Percentiles rank a stretch among this genome's conserved stretches.
Evolutionary conservation across 495 filamentous ascomycete genomes (phyloP).

Genomic region (Podospora pseudopauciseta): DNA sequence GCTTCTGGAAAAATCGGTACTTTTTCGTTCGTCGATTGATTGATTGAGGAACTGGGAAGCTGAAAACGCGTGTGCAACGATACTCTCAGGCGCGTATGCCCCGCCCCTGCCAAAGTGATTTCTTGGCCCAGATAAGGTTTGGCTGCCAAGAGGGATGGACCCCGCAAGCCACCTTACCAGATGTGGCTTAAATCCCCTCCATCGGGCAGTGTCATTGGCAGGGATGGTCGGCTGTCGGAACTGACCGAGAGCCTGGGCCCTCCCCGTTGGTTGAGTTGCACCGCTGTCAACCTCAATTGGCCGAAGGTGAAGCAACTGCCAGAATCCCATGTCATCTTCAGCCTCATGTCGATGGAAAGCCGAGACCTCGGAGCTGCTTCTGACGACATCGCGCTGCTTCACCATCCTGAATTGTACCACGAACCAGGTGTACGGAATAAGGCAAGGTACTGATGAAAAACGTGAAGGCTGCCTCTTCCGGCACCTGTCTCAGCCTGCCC

Average conservation of each 20-base stretch:
- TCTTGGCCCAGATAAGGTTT: neutral
- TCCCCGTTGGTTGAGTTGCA: neutral
- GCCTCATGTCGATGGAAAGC: constrained; percentile 3
- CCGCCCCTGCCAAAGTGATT: neutral
- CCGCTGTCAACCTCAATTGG: neutral
- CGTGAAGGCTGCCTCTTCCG: neutral
- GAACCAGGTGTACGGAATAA: neutral
- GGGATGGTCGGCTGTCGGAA: neutral
- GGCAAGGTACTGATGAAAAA: neutral
- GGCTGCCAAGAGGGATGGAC: neutral
- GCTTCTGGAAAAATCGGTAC: neutral
- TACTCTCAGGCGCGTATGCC: neutral
- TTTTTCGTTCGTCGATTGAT: neutral
- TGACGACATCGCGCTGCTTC: neutral
- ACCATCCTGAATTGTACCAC: neutral
- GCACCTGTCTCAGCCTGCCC: neutral
- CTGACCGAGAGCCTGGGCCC: neutral
- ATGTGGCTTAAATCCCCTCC: neutral
- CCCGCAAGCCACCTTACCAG: neutral
- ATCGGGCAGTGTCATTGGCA: too few relatives aligned
- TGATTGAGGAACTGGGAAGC: too few relatives aligned
- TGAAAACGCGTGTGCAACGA: neutral
- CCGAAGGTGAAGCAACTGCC: neutral
- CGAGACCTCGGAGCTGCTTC: neutral
- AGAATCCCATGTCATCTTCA: neutral